Percentiles rank a stretch among this genome's conserved stretches.
phyloP scores from a whole-genome alignment of 257 asterid genomes.

The Forsythia suspensa region DNA sequence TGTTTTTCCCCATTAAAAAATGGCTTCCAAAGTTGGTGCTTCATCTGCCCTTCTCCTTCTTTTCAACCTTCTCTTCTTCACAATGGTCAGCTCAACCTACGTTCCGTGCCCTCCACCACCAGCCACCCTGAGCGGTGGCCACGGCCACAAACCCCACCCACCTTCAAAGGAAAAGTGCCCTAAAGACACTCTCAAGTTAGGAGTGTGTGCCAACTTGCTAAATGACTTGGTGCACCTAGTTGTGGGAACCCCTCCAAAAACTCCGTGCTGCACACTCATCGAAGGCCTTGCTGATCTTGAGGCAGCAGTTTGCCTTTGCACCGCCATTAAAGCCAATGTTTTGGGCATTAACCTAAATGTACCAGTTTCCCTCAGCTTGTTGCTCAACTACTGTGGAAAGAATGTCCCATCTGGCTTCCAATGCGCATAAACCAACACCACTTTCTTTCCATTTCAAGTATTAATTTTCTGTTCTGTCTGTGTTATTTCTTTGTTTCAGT shows the following conservation, averaged over 20 bases:
- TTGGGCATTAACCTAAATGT: constrained; percentile 37
- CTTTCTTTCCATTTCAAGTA: neutral
- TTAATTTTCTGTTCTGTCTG: neutral
- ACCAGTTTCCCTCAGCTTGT: constrained; percentile 34
- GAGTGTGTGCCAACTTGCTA: constrained; percentile 37
- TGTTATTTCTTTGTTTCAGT: neutral
- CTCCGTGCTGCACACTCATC: constrained; percentile 38
- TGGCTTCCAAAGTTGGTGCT: neutral
- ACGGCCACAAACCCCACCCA: neutral
- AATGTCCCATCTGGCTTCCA: constrained; percentile 33
- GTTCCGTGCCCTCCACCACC: constrained; percentile 26
- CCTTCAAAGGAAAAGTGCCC: constrained; percentile 18
- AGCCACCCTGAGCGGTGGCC: neutral
- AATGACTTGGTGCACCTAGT: constrained; percentile 13
- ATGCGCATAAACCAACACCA: neutral
- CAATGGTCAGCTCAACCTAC: constrained; percentile 5
- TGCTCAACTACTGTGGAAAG: constrained; percentile 33
- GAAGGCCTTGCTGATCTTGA: constrained; percentile 37
- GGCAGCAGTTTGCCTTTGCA: constrained; percentile 45
- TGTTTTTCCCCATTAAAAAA: neutral
- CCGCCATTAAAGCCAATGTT: constrained; percentile 41
- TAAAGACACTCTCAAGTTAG: constrained; percentile 35
- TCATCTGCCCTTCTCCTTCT: constrained; percentile 24
- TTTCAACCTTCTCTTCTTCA: constrained; percentile 24
- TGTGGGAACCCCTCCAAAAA: constrained; percentile 32